phyloP scores from a whole-genome alignment of 2,329 filamentous ascomycete genomes.

The Hymenoscyphus occultus region DNA sequence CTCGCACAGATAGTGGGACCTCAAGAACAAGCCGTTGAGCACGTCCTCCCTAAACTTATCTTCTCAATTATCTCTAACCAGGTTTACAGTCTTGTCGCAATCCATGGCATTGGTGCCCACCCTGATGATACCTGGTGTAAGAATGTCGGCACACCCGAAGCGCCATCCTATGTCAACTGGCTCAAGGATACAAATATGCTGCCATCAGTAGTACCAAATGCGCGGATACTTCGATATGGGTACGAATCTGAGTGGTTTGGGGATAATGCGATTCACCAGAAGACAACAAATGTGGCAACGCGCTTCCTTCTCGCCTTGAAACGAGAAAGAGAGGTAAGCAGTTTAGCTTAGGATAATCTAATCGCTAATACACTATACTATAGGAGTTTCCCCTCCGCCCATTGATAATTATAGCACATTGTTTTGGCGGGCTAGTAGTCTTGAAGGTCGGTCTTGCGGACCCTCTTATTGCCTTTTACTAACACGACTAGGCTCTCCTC shows the following conservation, averaged over 20 bases:
- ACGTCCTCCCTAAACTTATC: neutral
- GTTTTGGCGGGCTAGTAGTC: conserved; percentile 3
- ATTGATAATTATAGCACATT: conserved; percentile 1
- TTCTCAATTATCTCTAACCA: neutral
- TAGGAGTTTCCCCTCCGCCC: conserved; percentile 6
- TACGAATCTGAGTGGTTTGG: conserved; percentile 6
- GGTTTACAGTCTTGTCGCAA: conserved; percentile 3
- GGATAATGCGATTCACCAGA: neutral
- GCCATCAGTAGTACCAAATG: too few relatives aligned
- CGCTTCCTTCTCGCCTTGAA: neutral
- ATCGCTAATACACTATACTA: neutral
- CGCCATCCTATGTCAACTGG: neutral
- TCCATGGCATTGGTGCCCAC: conserved; percentile 6
- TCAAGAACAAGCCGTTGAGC: neutral
- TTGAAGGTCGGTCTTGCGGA: neutral
- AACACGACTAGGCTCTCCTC: neutral
- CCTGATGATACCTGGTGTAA: conserved; percentile 8
- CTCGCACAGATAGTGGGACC: neutral
- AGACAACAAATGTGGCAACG: neutral
- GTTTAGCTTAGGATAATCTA: neutral
- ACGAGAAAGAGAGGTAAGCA: neutral
- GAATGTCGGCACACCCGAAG: neutral
- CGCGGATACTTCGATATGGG: conserved; percentile 4
- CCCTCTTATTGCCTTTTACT: neutral
- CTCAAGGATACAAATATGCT: neutral